A percentile compares a stretch with the other conserved stretches of the same genome.
Evolutionary conservation across 371 early-diverging fungal genomes (phyloP).

Genomic region (Mucor ambiguus): DNA sequence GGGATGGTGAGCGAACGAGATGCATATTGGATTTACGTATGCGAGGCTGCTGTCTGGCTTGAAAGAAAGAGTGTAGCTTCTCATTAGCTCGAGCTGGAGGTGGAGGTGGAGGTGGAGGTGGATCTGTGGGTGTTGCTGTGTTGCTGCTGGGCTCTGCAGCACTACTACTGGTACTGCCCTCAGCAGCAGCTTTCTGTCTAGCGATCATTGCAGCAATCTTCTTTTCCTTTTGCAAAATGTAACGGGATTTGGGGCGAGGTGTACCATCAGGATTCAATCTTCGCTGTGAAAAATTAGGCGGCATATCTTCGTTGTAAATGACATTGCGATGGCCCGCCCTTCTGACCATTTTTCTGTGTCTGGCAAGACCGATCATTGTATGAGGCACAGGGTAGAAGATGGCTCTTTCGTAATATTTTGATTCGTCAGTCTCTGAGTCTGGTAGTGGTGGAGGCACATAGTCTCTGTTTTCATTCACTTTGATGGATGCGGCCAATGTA

Average conservation of each 20-base stretch:
- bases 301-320: not conserved
- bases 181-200: not conserved
- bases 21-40: not conserved
- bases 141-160: not conserved
- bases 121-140: not conserved
- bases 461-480: constrained; percentile 15
- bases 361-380: not conserved
- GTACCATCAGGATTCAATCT: not conserved
- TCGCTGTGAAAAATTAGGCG: not conserved
- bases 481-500: constrained; percentile 22
- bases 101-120: not conserved
- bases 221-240: not conserved
- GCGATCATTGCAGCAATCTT: not conserved
- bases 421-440: not conserved
- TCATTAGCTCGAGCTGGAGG: not conserved
- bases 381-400: not conserved
- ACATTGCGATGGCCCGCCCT: not conserved
- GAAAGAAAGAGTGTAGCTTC: not conserved
- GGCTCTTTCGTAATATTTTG: not conserved
- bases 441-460: constrained; percentile 12
- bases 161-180: not conserved
- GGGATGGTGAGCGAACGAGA: not conserved
- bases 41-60: no score
- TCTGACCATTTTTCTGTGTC: not conserved
- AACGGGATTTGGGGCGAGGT: not conserved